Base-by-base conservation (phyloP, 1,284 basidiomycete genomes). In the Ustilago trichophora region DNA sequence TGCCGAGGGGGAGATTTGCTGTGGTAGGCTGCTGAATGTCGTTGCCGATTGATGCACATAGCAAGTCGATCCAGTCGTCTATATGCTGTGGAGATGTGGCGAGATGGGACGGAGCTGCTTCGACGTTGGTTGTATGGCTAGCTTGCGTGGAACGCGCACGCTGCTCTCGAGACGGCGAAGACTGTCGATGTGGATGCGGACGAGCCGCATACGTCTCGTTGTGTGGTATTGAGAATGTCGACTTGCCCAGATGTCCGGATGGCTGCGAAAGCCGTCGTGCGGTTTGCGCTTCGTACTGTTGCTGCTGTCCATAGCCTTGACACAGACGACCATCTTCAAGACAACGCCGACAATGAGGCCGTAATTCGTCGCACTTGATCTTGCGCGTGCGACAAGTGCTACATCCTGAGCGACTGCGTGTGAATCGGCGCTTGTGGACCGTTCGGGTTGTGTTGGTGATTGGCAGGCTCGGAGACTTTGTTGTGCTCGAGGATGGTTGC, bases 321-420 rank as follows among this genome's bases (percentile, higher is more conserved):
- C n/a, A n/a, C n/a, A n/a, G n/a, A n/a, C n/a, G n/a, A n/a, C n/a
- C n/a, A n/a, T n/a, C n/a, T n/a, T n/a, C n/a, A n/a, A 25, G 8
- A 18, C 58, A 62, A 11, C 58, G 29, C 4, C 27, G 37, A 27
- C 58, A 62, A n/a, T 11, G 27, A 9, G 58, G 58, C 12, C 40
- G 43, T 11, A 6, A 27, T 26, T 62, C 52, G 48, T 62, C 58
- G 48, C 58, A 54, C 18, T 62, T 62, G 25, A 62, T 15, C 50
- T 56, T 62, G 9, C 52, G 52, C 12, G 29, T 16, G 2, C 52
- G 43, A 22, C 52, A 54, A 1, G 52, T 54, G 32, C 19, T 45
- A 37, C 52, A 54, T 13, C 52, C 52, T 6, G 29, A 46, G 8
- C 38, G 36, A 26, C 52, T 54, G 13, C 52, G 43, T 13, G 43